A percentile compares a stretch with the other conserved stretches of the same genome.
These are phyloP conservation scores for Colletotrichum sp. DNA, from an alignment of 2,329 filamentous ascomycete genomes.

Conservation along the genomic window DNA sequence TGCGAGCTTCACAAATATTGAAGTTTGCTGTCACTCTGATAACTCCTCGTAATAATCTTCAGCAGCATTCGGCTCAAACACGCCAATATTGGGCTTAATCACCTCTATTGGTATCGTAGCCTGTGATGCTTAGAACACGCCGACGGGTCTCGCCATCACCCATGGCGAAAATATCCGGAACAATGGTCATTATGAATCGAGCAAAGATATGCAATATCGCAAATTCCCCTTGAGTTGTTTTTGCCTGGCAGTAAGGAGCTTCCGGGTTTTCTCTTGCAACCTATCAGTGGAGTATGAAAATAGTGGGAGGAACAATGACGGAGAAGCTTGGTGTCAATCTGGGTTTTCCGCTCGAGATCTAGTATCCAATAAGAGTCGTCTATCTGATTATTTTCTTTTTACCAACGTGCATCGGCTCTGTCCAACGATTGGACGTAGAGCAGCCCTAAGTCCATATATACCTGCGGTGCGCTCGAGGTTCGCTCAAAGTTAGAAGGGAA, in stretches of 20 bases:
- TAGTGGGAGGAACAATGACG: not conserved
- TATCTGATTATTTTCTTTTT: not conserved
- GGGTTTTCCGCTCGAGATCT: not conserved
- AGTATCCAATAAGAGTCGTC: not conserved
- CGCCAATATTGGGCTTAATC: accelerated
- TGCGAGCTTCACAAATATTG: not conserved
- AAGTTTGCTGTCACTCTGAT: not conserved
- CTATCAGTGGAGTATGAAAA: not conserved
- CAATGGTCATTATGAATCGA: not conserved
- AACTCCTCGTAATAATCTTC: not conserved
- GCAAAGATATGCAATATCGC: not conserved
- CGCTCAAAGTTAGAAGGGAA: too few species aligned
- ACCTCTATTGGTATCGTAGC: not conserved
- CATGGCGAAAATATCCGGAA: not conserved
- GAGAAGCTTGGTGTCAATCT: not conserved
- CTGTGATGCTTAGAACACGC: not conserved
- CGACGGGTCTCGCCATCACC: not conserved
- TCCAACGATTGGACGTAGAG: not conserved
- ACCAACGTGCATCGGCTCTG: not conserved
- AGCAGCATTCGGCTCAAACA: not conserved
- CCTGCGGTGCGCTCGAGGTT: not conserved
- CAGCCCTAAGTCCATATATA: not conserved
- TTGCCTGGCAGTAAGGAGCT: not conserved
- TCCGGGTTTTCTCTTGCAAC: not conserved
- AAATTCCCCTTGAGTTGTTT: not conserved